A percentile compares a stretch with the other conserved stretches of the same genome.
phyloP scores from a whole-genome alignment of 2,329 filamentous ascomycete genomes.

The Didymella lethalis region DNA sequence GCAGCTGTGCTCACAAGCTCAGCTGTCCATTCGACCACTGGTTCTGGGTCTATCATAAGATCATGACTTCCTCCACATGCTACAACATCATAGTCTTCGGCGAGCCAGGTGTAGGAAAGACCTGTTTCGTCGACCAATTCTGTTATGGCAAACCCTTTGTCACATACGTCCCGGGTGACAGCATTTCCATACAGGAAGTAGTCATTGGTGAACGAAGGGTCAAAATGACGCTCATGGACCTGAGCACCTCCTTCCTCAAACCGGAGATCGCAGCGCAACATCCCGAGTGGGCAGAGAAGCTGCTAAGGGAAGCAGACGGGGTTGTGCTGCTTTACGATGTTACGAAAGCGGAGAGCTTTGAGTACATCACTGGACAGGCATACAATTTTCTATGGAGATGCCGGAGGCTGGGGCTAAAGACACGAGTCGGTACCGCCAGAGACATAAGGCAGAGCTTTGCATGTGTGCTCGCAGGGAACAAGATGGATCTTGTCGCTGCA shows the following conservation, averaged over 20 bases:
- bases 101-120: constrained; percentile 33
- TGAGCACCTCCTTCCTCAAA: constrained; percentile 29
- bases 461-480: constrained; percentile 42
- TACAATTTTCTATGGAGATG: constrained; percentile 29
- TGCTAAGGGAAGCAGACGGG: constrained; percentile 28
- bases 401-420: constrained; percentile 2
- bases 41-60: neutral
- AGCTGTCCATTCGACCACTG: neutral
- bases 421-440: neutral
- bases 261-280: constrained; percentile 4
- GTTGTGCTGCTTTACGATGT: constrained; percentile 44
- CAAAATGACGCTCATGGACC: constrained; percentile 29
- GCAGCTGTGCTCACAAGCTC: neutral
- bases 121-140: constrained; percentile 32
- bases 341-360: constrained; percentile 32
- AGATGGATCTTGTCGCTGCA: constrained; percentile 28
- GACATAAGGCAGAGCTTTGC: constrained; percentile 31
- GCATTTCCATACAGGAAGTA: constrained; percentile 11
- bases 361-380: constrained; percentile 28
- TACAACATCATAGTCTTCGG: constrained; percentile 27
- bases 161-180: constrained; percentile 21
- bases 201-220: constrained; percentile 18
- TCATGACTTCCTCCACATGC: neutral
- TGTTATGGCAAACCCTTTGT: constrained; percentile 20
- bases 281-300: constrained; percentile 15